These are phyloP conservation scores for Anthoceros angustus DNA, from an alignment of 225 moss, liverwort and hornwort genomes.

Conservation along the genomic window DNA sequence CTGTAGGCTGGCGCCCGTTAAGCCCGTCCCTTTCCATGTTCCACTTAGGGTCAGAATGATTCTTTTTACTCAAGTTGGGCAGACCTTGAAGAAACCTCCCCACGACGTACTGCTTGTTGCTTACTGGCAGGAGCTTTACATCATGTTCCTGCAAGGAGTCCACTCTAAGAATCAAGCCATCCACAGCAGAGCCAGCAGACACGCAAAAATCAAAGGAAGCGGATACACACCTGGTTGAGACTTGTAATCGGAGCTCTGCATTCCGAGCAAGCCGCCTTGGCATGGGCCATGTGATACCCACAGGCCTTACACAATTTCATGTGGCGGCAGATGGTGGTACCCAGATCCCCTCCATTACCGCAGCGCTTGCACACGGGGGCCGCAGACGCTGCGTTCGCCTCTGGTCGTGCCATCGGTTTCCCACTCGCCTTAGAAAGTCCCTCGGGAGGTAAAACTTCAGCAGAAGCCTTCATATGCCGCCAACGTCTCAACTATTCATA, in stretches of 20 bases:
- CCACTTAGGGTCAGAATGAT: slow-evolving; percentile 72
- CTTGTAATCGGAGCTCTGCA: slow-evolving; percentile 70
- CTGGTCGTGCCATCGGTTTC: no score
- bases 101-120: slow-evolving; percentile 76
- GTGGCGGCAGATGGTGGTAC: slow-evolving; percentile 77
- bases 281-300: slow-evolving; percentile 79
- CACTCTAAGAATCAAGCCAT: background rate
- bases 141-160: slow-evolving; percentile 57
- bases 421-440: no score
- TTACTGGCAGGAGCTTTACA: slow-evolving; percentile 46
- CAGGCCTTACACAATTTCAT: slow-evolving; percentile 76
- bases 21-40: slow-evolving; percentile 80
- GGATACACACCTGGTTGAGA: slow-evolving; percentile 42
- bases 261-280: slow-evolving; percentile 56
- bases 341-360: slow-evolving; percentile 47
- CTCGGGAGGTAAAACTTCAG: no score
- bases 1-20: slow-evolving; percentile 75
- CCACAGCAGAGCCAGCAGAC: background rate
- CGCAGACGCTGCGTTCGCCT: no score
- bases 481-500: no score
- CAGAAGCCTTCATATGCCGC: no score
- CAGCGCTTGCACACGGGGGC: slow-evolving; percentile 44
- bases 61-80: slow-evolving; percentile 70
- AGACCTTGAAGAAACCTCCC: slow-evolving; percentile 93
- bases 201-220: background rate